Base-by-base conservation (phyloP, 2,329 filamentous ascomycete species). In the Aspergillus arachidicola region DNA sequence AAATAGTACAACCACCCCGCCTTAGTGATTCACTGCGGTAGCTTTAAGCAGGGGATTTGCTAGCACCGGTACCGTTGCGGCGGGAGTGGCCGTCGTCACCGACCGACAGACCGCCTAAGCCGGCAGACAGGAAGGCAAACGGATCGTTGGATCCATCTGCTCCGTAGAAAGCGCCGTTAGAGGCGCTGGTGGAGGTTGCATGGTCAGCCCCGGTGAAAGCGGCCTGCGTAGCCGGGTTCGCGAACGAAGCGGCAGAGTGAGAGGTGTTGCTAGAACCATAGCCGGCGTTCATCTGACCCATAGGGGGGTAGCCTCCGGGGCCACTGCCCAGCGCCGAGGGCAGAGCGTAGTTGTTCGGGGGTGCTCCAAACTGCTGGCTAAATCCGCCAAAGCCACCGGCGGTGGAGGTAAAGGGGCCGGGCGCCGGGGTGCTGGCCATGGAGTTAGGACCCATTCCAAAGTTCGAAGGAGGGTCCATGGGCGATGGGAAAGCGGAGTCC, bases 161-260 rank as follows among this genome's bases (percentile, higher is more conserved):
- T 57, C 77, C 76, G 75, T 90, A 90, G 72, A 90, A 91, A 74
- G 87, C 88, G 72, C 90, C 91, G 80, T 91, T 92, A 48, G 90
- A 89, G 38, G 90, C 88, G 46, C 91, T 91, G 64, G 89, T 90
- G 51, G 91, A 92, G 19, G 89, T 89, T 61, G 91, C 92, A 70
- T 95, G 94, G 71, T 90, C 90, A 45, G 92, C 93, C 46, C 91
- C 92, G 75, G 92, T 92, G 84, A 99, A 99, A 30, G 95, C 94
- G 64, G 93, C 93, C 81, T 98, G 94, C 19, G 94, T 93, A 66
- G 93, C 91, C 66, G 94, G 92, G 82, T 93, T 96, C 75, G 97
- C 94, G 74, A 99, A 98, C 6, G 91, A 91, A 14, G 93, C 91
- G 48, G 91, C 91, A 28, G 91, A 91, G 79, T 95, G 93, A 70